phyloP scores from a whole-genome alignment of 345 rosid genomes.

The Syzygium aromaticum region DNA sequence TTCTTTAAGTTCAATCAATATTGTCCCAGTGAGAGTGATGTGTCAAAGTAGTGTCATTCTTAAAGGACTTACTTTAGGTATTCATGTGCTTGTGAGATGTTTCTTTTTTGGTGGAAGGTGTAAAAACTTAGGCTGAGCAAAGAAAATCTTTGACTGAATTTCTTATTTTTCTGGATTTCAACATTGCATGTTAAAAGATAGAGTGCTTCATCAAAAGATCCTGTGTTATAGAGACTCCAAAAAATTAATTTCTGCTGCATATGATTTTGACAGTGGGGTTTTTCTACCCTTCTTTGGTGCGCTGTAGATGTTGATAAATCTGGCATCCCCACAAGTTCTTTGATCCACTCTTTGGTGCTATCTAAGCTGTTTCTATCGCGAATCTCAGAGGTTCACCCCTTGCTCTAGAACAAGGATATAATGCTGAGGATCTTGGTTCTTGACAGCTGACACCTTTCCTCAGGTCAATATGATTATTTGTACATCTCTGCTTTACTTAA shows the following conservation, averaged over 20 bases:
- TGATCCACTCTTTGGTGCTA: not conserved
- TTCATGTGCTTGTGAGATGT: not conserved
- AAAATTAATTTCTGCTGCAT: not conserved
- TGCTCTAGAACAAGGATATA: not conserved
- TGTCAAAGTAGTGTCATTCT: not conserved
- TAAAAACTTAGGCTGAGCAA: not conserved
- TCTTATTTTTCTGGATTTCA: not conserved
- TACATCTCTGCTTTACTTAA: not conserved
- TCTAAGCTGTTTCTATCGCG: not conserved
- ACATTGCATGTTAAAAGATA: not conserved
- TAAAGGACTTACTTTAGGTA: not conserved
- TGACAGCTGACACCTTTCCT: not conserved
- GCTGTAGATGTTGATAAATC: not conserved
- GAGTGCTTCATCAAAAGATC: not conserved
- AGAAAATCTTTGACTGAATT: not conserved
- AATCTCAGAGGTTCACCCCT: not conserved
- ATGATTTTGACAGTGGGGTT: not conserved
- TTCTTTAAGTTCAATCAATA: not conserved
- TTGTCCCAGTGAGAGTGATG: not conserved
- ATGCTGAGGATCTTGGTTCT: not conserved
- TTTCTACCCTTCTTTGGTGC: not conserved
- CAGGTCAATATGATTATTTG: not conserved
- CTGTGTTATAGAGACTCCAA: not conserved
- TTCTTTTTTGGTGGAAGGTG: not conserved
- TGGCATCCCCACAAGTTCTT: not conserved